A percentile compares a stretch with the other conserved stretches of the same genome.
These are phyloP conservation scores for Scutellaria barbata DNA, from an alignment of 257 asterid genomes.

Conservation along the genomic window DNA sequence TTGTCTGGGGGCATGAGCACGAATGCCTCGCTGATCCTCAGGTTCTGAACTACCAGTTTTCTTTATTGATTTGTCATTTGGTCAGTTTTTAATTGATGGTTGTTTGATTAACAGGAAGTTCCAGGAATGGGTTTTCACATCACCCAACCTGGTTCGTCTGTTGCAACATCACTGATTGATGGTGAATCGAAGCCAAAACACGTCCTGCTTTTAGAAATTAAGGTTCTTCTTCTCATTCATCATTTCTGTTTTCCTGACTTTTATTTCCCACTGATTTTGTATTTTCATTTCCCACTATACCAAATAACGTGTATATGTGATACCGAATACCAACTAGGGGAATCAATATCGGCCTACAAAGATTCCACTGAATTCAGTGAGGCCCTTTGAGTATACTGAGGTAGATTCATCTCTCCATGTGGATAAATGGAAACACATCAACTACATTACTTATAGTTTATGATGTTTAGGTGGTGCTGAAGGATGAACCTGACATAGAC, in stretches of 20 bases:
- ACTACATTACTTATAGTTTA: slow-evolving; percentile 34
- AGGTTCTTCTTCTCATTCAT: slow-evolving; percentile 56
- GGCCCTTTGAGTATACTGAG: slow-evolving; percentile 96
- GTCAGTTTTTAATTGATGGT: slow-evolving; percentile 36
- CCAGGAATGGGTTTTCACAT: slow-evolving; percentile 99
- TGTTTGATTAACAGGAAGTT: slow-evolving; percentile 71
- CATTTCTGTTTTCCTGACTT: slow-evolving; percentile 8
- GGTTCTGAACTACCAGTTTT: slow-evolving; percentile 50
- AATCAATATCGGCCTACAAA: slow-evolving; percentile 95
- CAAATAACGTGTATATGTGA: slow-evolving; percentile 32
- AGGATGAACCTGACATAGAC: slow-evolving; percentile 91
- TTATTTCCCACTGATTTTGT: slow-evolving; percentile 5
- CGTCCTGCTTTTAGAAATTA: slow-evolving; percentile 91
- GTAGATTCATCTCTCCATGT: slow-evolving; percentile 47
- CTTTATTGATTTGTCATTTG: slow-evolving; percentile 28
- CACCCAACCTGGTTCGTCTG: slow-evolving; percentile 99
- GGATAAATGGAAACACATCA: slow-evolving; percentile 35
- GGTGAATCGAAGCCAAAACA: slow-evolving; percentile 99
- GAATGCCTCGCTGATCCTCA: slow-evolving; percentile 99
- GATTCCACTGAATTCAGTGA: slow-evolving; percentile 90
- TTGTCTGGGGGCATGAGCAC: slow-evolving; percentile 99
- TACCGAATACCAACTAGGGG: slow-evolving; percentile 58
- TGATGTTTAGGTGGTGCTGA: slow-evolving; percentile 74
- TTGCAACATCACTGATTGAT: slow-evolving; percentile 94
- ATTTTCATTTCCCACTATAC: slow-evolving; percentile 1